A percentile compares a stretch with the other conserved stretches of the same genome.
These are phyloP conservation scores for Agaricus subrufescens DNA, from an alignment of 768 basidiomycete genomes.

Conservation along the genomic window DNA sequence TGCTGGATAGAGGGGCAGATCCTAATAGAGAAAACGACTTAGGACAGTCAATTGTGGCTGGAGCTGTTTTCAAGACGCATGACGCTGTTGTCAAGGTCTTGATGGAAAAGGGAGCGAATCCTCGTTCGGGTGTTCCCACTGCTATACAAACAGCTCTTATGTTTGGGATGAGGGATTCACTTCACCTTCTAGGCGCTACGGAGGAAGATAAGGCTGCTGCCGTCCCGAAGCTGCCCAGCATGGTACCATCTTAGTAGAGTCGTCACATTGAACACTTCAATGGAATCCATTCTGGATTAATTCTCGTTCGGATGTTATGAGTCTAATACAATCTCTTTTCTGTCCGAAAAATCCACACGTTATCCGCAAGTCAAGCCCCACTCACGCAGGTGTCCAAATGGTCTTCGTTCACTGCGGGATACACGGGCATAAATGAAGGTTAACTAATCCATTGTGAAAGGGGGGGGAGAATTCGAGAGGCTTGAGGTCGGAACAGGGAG, in stretches of 20 bases:
- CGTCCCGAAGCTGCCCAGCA: constrained; percentile 28
- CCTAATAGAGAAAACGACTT: constrained; percentile 67
- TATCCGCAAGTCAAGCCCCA: too few relatives aligned
- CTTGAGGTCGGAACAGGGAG: too few relatives aligned
- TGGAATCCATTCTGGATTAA: too few relatives aligned
- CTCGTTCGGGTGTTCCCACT: constrained; percentile 58
- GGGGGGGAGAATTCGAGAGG: too few relatives aligned
- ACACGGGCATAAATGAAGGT: too few relatives aligned
- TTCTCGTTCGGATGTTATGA: too few relatives aligned
- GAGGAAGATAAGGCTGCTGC: constrained; percentile 46
- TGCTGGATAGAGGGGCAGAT: constrained; percentile 57
- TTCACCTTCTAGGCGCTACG: constrained; percentile 52
- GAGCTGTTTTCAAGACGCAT: constrained; percentile 73
- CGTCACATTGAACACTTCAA: too few relatives aligned
- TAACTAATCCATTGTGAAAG: too few relatives aligned
- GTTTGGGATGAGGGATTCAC: constrained; percentile 55
- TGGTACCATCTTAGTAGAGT: background rate
- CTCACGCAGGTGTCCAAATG: too few relatives aligned
- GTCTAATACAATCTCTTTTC: too few relatives aligned
- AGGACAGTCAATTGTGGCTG: constrained; percentile 70
- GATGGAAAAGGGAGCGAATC: constrained; percentile 54
- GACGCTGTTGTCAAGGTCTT: constrained; percentile 59
- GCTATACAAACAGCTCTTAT: constrained; percentile 67
- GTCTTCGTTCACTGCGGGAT: too few relatives aligned
- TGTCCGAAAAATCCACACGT: too few relatives aligned